Base-by-base conservation (phyloP, 2,329 filamentous ascomycete genomes). In the Monilinia laxa region DNA sequence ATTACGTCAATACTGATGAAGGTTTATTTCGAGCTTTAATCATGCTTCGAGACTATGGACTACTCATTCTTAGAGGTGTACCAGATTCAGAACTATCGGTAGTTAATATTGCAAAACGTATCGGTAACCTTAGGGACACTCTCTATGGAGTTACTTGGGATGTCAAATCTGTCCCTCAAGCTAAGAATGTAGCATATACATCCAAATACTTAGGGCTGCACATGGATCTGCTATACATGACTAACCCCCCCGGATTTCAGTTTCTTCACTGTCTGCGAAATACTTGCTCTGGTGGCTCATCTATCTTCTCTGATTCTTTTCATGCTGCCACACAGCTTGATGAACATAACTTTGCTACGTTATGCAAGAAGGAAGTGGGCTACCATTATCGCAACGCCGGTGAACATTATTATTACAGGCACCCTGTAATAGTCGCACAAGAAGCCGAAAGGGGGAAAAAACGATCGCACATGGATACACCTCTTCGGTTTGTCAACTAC, bases 141-240 rank as follows among this genome's bases (percentile, higher is more conserved):
- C 95, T 98, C 76, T 98, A 98, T 77, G 95, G 95, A 53, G 82
- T 84, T 72, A 96, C 92, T 0, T 98, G 93, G 87, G 90, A 97
- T 77, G 94, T 98, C 16, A 86, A 87, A 64, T 92, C 89, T 4
- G 90, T 96, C 64, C 89, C 90, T 1, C 78, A 91, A 65, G 92
- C 93, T 31, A 93, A 94, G 75, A 98, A 98, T 76, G 91, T 97
- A 4, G 94, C 95, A 12, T 93, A 98, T 79, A 97, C 94, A 0
- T 89, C 85, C 74, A 84, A 89, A 59, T 89, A 88, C 74, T 86
- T 98, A 1, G 91, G 91, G 20, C 87, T 97, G 58, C 95, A 99
- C 79, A 95, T 97, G 86, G 95, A 98, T 76, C 84, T 98, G 52
- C 83, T 97, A 65, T 98, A 98, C 79, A 89, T 95, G 78, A 80